phyloP scores from a whole-genome alignment of 1,284 basidiomycete species.

The Apiotrichum montevideense region DNA sequence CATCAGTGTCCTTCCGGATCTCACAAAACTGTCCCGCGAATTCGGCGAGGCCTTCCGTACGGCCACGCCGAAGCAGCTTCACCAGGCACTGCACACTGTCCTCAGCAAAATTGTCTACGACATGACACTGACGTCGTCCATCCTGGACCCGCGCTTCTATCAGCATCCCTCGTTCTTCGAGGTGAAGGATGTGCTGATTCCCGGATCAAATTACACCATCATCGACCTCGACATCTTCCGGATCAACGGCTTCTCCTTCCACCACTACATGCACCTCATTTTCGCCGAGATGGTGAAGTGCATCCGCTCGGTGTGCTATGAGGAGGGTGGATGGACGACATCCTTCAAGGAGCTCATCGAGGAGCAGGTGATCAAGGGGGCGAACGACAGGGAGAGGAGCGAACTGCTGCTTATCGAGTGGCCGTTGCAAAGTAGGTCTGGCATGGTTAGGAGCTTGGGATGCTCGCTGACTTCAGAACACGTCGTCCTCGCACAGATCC shows the following conservation, averaged over 20 bases:
- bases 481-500: constrained; percentile 76
- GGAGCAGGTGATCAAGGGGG: constrained; percentile 7
- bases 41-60: constrained; percentile 68
- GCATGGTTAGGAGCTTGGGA: too few species aligned
- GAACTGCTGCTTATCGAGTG: constrained; percentile 66
- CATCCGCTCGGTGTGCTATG: constrained; percentile 12
- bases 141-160: constrained; percentile 63
- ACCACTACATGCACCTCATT: constrained; percentile 89
- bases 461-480: constrained; percentile 24
- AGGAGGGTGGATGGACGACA: background rate
- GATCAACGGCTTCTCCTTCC: constrained; percentile 55
- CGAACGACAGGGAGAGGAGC: constrained; percentile 13
- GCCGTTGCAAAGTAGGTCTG: constrained; percentile 68
- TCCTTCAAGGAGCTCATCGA: constrained; percentile 18
- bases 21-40: constrained; percentile 78
- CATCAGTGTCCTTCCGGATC: constrained; percentile 82
- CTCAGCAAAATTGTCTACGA: constrained; percentile 67
- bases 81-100: constrained; percentile 63
- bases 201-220: constrained; percentile 33
- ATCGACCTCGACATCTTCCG: constrained; percentile 66
- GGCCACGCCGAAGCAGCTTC: constrained; percentile 56
- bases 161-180: constrained; percentile 57
- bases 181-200: constrained; percentile 23
- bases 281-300: constrained; percentile 79
- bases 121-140: constrained; percentile 27